Evolutionary conservation across 179 eudicot species (phyloP).

Genomic region (Corrigiola litoralis): DNA sequence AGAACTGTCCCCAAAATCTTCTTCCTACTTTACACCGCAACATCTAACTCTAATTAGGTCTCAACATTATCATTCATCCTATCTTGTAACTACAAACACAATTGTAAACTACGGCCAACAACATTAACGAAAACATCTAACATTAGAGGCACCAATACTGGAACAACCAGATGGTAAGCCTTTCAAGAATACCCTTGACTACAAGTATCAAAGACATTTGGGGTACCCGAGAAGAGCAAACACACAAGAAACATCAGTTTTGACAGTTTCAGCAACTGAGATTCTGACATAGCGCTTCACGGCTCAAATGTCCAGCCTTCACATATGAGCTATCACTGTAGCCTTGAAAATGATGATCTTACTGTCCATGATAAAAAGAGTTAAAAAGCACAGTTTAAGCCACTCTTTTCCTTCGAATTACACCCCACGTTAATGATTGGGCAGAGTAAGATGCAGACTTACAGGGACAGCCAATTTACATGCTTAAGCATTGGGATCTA

Average conservation of each 20-base stretch:
- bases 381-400: slow-evolving; percentile 3
- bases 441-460: slow-evolving; percentile 18
- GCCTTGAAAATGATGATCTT: slow-evolving; percentile 5
- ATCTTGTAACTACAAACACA: background rate
- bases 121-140: no score
- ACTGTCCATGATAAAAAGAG: slow-evolving; percentile 11
- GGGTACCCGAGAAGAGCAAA: background rate
- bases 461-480: slow-evolving; percentile 8
- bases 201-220: background rate
- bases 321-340: background rate
- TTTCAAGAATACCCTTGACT: background rate
- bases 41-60: background rate
- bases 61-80: background rate
- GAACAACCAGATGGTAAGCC: background rate
- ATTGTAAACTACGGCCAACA: background rate
- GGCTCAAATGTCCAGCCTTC: background rate
- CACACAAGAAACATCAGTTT: background rate
- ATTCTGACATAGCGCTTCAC: slow-evolving; percentile 6
- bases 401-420: background rate
- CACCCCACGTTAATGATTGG: background rate
- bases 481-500: slow-evolving; percentile 19
- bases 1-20: no score
- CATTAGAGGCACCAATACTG: background rate
- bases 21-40: background rate
- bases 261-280: background rate